Evolutionary conservation across 768 basidiomycete genomes (phyloP), one percentile per base, ranked within the genome.

Genomic region (Infundibulicybe gibba): DNA sequence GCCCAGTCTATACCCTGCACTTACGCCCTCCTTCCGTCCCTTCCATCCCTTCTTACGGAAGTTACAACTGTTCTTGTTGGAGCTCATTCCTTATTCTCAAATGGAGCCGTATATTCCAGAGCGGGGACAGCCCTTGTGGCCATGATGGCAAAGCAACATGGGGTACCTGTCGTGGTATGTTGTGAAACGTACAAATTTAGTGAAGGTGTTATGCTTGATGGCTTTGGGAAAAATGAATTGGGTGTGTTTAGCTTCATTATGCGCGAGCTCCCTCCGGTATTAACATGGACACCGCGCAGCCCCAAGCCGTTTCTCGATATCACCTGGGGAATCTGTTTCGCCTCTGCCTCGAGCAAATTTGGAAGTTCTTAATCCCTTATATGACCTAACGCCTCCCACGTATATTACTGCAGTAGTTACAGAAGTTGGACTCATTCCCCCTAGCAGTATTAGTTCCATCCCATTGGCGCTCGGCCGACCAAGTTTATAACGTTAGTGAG

Each of bases 151-250:
- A 91, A 90, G 64, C 81, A 82, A 40, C 80, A 87, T 57, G 85
- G 83, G 17, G 87, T 97, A 0, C 95, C 97, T 4, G 94, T 98
- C 6, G 81, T 99, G 32, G 93, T 97, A 19, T 97, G 94, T 53
- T 97, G 94, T 57, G 97, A 98, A 68, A 99, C 97, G 3, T 98
- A 98, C 71, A 99, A 99, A 65, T 98, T 94, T 58, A 89, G 90
- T 14, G 95, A 98, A 56, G 82, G 83, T 31, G 86, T 98, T 21
- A 85, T 90, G 64, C 72, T 98, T 45, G 97, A 99, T 63, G 88
- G 88, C 15, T 94, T 99, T 55, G 92, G 89, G 38, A 93, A 90
- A 65, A 99, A 99, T 58, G 97, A 99, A 66, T 72, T 97, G 34
- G 97, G 95, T 90, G 54, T 61, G 79, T 40, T 32, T 13, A 20